Base-by-base conservation (phyloP, 257 asterid genomes). In the Ballota nigra region DNA sequence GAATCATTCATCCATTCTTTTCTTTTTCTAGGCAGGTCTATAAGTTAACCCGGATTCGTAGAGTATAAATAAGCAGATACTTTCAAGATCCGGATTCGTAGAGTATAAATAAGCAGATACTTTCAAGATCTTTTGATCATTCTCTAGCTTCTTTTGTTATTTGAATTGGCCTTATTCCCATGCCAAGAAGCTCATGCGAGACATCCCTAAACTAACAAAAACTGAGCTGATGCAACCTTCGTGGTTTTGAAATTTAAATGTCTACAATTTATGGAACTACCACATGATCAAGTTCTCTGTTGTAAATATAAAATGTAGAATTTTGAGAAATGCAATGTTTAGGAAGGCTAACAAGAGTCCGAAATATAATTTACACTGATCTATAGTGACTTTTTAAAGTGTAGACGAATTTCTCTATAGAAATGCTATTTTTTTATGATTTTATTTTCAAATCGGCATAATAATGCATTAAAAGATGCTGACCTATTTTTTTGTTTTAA, bases 271-370 rank as follows among this genome's bases (percentile, higher is more conserved):
- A n/a, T 29, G 34, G 24, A 18, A 19, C n/a, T 70, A 61, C 67
- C 47, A 6, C 20, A 22, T 62, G 49, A 49, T 52, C 40, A 34
- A 40, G 26, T 47, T 19, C 43, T 70, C 57, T 55, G 56, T 29
- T 65, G 64, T 76, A 76, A 40, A 56, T 70, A 63, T 22, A 47
- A 47, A 47, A 47, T 47, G 55, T n/a, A 47, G 22, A 47, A 47
- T n/a, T 47, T 47, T n/a, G 22, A 13, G 22, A 5, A 6, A n/a
- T 15, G 55, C n/a, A 6, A 47, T 47, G 55, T 47, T 47, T n/a
- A 47, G 12, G n/a, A n/a, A n/a, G n/a, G n/a, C n/a, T n/a, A n/a
- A n/a, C n/a, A 19, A 43, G 13, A 7, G 52, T 8, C 4, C 13
- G 15, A 0, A 15, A 45, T 45, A 45, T 15, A 45, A 13, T 45